Base-by-base conservation (phyloP, 2,329 filamentous ascomycete species). In the Colletotrichum phormii region DNA sequence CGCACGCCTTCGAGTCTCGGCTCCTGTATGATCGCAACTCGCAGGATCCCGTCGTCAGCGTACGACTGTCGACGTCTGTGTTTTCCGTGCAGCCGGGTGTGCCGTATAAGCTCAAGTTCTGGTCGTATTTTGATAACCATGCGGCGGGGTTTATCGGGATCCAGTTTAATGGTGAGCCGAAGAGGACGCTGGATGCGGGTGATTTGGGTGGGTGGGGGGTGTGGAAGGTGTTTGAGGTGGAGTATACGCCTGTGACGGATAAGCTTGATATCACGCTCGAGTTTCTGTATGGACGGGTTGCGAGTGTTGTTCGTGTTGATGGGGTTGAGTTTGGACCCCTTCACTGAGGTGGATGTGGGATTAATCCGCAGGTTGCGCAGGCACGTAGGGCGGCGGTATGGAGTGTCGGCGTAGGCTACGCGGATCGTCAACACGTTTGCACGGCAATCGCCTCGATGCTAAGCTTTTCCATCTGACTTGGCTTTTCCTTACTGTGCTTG, bases 131-230 rank as follows among this genome's bases (percentile, higher is more conserved):
- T 1, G 68, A 58, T 29, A 62, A 67, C 24, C 54, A 57, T 11
- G 35, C 67, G 13, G 68, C 68, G 3, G 57, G 68, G 5, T 67
- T 71, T 11, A 42, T 67, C 11, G 64, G 64, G 7, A 37, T 67
- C 7, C n/a, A 12, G 49, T 46, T 71, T 26, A 61, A 67, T 4
- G 64, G 64, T 1, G 15, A 42, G 7, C 62, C 64, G 1, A 8
- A n/a, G 8, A 67, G 49, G 33, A 71, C 64, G 2, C 6, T 71
- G 0, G 57, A 71, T 55, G 64, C 57, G 15, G 49, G 68, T 18
- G 68, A 71, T 11, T 57, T 12, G 8, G 64, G 49, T 6, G 64
- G 68, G n/a, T 71, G 64, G 68, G 64, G 57, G 1, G 15, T 67
- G 12, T 71, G 57, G 68, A 71, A 71, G 57, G 6, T 35, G 12